Conservation (phyloP, 2,329 filamentous ascomycete genomes). For the Hansfordia pulvinata region DNA sequence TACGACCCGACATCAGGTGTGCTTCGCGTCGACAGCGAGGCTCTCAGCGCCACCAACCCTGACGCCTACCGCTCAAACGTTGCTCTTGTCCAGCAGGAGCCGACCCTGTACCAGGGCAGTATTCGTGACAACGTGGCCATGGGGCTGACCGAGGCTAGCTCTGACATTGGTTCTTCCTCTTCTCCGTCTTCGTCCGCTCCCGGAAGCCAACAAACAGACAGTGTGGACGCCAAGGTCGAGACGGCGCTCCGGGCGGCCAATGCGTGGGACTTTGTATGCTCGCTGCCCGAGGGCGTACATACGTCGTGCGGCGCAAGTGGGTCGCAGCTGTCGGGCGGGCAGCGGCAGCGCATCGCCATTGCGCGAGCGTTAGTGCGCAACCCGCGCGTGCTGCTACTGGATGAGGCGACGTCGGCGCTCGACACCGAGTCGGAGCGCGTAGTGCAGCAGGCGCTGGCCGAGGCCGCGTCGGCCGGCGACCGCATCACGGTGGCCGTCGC, state of each 20-base stretch:
- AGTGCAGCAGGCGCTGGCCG: conserved; percentile 16
- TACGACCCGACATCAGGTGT: conserved; percentile 28
- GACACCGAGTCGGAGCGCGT: conserved; percentile 25
- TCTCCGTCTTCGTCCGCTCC: background rate
- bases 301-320: conserved; percentile 32
- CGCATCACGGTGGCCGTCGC: conserved; percentile 33
- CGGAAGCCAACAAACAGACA: too few relatives aligned
- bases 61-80: conserved; percentile 37
- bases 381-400: conserved; percentile 26
- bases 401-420: conserved; percentile 23
- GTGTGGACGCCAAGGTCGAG: conserved; percentile 5
- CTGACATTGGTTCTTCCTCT: background rate
- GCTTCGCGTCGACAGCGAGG: conserved; percentile 29
- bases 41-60: conserved; percentile 26
- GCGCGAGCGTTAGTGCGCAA: conserved; percentile 27
- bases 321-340: conserved; percentile 19
- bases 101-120: conserved; percentile 32
- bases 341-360: conserved; percentile 29
- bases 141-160: too few relatives aligned
- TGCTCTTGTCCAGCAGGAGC: conserved; percentile 44
- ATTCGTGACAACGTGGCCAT: conserved; percentile 28
- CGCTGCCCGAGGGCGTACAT: conserved; percentile 31
- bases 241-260: conserved; percentile 6
- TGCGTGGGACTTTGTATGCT: conserved; percentile 29
- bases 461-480: conserved; percentile 23